Percentiles rank a stretch among this genome's conserved stretches.
phyloP scores from a whole-genome alignment of 169 alveolate genomes.

The Sarcocystis neurona region DNA sequence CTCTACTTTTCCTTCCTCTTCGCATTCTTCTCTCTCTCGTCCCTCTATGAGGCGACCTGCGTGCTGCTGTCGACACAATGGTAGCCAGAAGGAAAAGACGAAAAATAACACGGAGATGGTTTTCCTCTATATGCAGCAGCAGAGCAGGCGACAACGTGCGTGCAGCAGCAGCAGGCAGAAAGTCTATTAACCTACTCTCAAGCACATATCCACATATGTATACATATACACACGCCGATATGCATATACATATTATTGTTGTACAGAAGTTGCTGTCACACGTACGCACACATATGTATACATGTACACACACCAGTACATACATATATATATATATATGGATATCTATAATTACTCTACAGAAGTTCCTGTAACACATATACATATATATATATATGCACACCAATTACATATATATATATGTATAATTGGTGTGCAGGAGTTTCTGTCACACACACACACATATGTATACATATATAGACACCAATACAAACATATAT shows the following conservation, averaged over 20 bases:
- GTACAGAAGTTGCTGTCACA: neutral
- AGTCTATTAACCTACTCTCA: no score
- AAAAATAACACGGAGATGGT: no score
- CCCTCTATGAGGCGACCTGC: neutral
- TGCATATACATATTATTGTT: neutral
- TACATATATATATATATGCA: no score
- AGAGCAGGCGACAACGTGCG: no score
- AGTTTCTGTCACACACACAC: neutral
- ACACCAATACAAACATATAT: no score
- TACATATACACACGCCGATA: neutral
- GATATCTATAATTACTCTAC: neutral
- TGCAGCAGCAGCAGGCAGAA: no score
- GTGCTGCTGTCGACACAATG: neutral
- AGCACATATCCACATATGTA: neutral
- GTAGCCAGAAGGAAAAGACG: no score
- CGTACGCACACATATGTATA: neutral
- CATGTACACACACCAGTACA: neutral
- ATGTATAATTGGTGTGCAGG: neutral
- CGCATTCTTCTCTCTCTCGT: neutral
- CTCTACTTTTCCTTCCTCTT: neutral
- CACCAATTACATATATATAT: neutral
- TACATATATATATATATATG: neutral
- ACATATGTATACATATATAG: neutral
- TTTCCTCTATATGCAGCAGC: no score
- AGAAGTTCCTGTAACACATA: no score